Conservation (phyloP, 2,329 filamentous ascomycete genomes). For the Ophiostoma triangulosporum region DNA sequence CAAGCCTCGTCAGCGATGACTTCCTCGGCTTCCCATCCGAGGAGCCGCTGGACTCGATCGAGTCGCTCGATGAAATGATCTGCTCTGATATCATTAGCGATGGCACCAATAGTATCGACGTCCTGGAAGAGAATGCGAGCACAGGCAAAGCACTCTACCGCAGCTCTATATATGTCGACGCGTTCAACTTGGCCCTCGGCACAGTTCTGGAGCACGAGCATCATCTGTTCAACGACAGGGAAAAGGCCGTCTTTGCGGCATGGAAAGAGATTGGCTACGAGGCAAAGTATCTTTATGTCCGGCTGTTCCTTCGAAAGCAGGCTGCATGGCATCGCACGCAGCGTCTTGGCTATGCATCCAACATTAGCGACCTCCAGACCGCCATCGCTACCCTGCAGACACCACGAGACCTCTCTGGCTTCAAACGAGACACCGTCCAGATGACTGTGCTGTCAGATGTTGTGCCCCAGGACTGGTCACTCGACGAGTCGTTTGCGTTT, state of each 20-base stretch:
- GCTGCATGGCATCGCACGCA: conserved; percentile 79
- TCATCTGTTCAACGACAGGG: conserved; percentile 72
- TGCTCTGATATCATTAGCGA: not conserved
- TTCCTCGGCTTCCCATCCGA: not conserved
- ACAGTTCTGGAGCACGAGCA: conserved; percentile 82
- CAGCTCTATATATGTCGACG: conserved; percentile 92
- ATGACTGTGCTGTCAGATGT: not conserved
- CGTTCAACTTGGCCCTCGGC: conserved; percentile 83
- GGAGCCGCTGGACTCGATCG: not conserved
- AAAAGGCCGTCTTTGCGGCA: conserved; percentile 59
- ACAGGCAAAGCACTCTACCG: conserved; percentile 54
- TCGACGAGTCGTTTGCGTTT: conserved; percentile 56
- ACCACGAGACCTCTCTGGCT: conserved; percentile 37
- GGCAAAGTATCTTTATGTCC: conserved; percentile 86
- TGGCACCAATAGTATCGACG: too few species aligned
- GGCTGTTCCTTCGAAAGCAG: conserved; percentile 83
- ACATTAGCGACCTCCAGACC: conserved; percentile 59
- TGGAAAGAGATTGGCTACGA: conserved; percentile 71
- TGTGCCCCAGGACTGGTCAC: conserved; percentile 26
- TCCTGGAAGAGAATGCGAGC: too few species aligned
- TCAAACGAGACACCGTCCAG: not conserved
- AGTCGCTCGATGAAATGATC: conserved; percentile 10
- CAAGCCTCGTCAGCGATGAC: not conserved
- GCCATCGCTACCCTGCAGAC: conserved; percentile 54
- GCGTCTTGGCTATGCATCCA: conserved; percentile 65